phyloP scores from a whole-genome alignment of 2,329 filamentous ascomycete species.

The Colletotrichum zoysiae region DNA sequence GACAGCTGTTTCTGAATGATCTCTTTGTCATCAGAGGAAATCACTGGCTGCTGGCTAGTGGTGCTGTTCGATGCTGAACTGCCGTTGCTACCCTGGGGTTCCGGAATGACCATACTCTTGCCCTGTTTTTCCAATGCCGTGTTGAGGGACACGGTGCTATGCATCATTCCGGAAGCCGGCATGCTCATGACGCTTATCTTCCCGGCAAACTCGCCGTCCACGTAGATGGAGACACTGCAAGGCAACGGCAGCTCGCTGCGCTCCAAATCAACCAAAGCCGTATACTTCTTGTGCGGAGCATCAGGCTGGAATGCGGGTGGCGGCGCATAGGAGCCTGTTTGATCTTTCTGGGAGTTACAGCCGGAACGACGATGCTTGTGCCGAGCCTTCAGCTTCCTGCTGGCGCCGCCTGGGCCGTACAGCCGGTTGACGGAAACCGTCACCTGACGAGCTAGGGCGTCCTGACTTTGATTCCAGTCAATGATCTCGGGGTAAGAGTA shows the following conservation, averaged over 20 bases:
- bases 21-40: conserved; percentile 1
- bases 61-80: background rate
- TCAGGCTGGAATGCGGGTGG: conserved; percentile 2
- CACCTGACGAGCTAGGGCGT: conserved; percentile 17
- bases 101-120: background rate
- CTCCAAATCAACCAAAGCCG: conserved; percentile 52
- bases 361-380: background rate
- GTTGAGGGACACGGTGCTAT: conserved; percentile 7
- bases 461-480: conserved; percentile 15
- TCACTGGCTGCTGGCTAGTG: background rate
- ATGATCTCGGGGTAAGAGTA: conserved; percentile 53
- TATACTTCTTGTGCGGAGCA: conserved; percentile 46
- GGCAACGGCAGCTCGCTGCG: conserved; percentile 53
- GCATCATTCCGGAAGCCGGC: conserved; percentile 3
- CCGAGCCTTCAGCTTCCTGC: conserved; percentile 4
- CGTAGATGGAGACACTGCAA: conserved; percentile 51
- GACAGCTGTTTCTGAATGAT: conserved; percentile 6
- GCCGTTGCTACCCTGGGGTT: background rate
- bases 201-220: conserved; percentile 50
- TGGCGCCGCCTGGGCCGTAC: conserved; percentile 1
- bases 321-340: background rate
- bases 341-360: background rate
- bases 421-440: conserved; percentile 15
- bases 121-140: conserved; percentile 1
- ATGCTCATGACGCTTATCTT: conserved; percentile 52